phyloP scores from a whole-genome alignment of 2,329 filamentous ascomycete genomes.

The Hymenoscyphus repandus region DNA sequence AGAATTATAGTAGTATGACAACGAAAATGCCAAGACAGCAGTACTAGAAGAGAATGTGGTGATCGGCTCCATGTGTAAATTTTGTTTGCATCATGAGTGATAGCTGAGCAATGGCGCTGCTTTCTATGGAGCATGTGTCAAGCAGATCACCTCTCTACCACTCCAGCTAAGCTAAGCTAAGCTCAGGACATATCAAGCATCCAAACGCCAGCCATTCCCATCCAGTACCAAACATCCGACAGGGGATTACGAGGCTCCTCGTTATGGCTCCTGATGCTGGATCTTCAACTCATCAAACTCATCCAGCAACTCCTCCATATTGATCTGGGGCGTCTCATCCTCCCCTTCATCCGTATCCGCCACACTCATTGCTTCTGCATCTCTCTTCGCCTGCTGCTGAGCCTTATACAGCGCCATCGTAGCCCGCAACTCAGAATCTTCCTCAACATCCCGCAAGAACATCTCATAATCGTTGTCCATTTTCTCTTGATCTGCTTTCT shows the following conservation, averaged over 20 bases:
- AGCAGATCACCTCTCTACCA: too few relatives aligned
- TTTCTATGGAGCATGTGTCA: too few relatives aligned
- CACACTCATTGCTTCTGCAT: conserved; percentile 62
- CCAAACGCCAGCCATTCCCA: too few relatives aligned
- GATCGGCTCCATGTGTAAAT: too few relatives aligned
- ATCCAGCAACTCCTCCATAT: conserved; percentile 79
- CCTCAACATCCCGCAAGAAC: conserved; percentile 95
- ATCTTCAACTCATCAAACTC: conserved; percentile 88
- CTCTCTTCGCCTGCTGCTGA: conserved; percentile 39
- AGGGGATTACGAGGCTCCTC: too few relatives aligned
- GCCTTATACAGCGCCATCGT: conserved; percentile 83
- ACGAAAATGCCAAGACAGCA: too few relatives aligned
- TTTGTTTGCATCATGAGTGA: too few relatives aligned
- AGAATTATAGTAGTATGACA: neutral
- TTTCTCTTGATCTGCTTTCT: conserved; percentile 81
- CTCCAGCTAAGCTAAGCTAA: too few relatives aligned
- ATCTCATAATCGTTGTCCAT: conserved; percentile 94
- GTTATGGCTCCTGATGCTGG: conserved; percentile 16
- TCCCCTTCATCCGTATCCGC: conserved; percentile 57
- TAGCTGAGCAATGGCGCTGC: too few relatives aligned
- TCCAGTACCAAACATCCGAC: too few relatives aligned
- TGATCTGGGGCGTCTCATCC: conserved; percentile 63
- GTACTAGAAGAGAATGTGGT: too few relatives aligned
- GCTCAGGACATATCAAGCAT: too few relatives aligned
- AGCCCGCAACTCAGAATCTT: conserved; percentile 81